Evolutionary conservation across 441 rosid genomes (phyloP).

Genomic region (Euphorbia corollata): DNA sequence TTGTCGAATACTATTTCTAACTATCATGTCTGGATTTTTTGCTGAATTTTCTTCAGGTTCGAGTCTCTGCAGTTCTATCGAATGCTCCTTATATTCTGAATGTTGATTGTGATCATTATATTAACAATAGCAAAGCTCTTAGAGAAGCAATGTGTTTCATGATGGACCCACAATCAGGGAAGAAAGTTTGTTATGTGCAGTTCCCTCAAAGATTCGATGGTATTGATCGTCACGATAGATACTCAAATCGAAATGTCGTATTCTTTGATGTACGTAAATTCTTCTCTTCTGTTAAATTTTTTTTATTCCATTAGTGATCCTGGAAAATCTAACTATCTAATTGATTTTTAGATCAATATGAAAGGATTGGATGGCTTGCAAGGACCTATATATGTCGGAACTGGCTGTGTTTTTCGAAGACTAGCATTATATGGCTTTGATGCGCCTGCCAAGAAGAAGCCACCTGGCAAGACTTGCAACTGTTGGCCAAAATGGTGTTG

Average conservation of each 20-base stretch:
- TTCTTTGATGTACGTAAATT: constrained; percentile 72
- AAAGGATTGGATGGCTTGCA: constrained; percentile 95
- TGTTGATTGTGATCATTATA: constrained; percentile 92
- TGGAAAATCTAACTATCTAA: constrained; percentile 12
- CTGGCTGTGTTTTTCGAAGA: constrained; percentile 95
- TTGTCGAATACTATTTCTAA: background rate
- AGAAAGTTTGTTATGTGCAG: constrained; percentile 86
- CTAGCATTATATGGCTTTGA: constrained; percentile 87
- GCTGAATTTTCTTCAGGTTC: constrained; percentile 43
- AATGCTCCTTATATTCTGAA: constrained; percentile 89
- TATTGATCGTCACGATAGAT: constrained; percentile 81
- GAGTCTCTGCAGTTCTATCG: constrained; percentile 84
- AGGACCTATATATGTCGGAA: constrained; percentile 98
- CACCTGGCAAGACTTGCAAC: constrained; percentile 73
- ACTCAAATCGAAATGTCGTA: constrained; percentile 89
- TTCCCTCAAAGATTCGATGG: constrained; percentile 98
- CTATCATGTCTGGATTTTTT: constrained; percentile 5
- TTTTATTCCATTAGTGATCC: background rate
- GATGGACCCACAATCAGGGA: constrained; percentile 92
- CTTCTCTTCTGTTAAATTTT: background rate
- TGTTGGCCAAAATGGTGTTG: constrained; percentile 96
- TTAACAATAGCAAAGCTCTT: constrained; percentile 93
- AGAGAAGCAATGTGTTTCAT: constrained; percentile 97
- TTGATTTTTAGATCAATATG: constrained; percentile 77
- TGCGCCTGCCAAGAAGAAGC: constrained; percentile 78